phyloP scores from a whole-genome alignment of 2,329 filamentous ascomycete species.

The Penicillium sp. region DNA sequence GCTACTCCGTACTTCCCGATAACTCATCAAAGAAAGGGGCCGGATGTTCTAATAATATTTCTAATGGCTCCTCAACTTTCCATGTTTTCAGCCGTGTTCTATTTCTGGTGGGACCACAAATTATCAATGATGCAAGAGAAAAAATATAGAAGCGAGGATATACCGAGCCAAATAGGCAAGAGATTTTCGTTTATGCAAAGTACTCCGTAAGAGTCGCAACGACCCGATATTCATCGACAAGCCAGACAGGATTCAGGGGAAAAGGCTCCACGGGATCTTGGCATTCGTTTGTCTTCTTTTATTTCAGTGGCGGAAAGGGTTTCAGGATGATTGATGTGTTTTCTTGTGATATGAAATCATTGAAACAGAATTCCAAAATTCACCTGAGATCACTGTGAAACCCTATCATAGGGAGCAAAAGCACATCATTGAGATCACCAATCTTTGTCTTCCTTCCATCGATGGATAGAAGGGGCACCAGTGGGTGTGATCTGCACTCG shows the following conservation, averaged over 20 bases:
- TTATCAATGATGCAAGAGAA: neutral
- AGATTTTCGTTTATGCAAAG: neutral
- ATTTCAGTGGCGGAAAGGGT: neutral
- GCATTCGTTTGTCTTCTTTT: neutral
- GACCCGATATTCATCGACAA: neutral
- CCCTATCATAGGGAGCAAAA: neutral
- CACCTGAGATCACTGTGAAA: neutral
- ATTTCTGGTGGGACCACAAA: neutral
- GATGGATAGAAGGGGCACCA: neutral
- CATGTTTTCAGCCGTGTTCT: neutral
- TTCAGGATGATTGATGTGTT: neutral
- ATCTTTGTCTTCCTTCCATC: neutral
- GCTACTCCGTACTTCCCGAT: neutral
- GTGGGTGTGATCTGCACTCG: slow-evolving; percentile 8
- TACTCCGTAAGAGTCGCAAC: neutral
- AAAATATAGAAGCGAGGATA: neutral
- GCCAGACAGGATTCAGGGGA: slow-evolving; percentile 2
- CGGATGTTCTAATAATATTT: neutral
- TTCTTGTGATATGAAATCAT: neutral
- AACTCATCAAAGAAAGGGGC: neutral
- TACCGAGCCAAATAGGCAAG: neutral
- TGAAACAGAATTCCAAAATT: neutral
- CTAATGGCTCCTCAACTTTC: neutral
- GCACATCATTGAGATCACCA: neutral
- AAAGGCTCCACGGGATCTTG: slow-evolving; percentile 4